Base-by-base conservation (phyloP, 768 basidiomycete species). In the Pholiota molesta region DNA sequence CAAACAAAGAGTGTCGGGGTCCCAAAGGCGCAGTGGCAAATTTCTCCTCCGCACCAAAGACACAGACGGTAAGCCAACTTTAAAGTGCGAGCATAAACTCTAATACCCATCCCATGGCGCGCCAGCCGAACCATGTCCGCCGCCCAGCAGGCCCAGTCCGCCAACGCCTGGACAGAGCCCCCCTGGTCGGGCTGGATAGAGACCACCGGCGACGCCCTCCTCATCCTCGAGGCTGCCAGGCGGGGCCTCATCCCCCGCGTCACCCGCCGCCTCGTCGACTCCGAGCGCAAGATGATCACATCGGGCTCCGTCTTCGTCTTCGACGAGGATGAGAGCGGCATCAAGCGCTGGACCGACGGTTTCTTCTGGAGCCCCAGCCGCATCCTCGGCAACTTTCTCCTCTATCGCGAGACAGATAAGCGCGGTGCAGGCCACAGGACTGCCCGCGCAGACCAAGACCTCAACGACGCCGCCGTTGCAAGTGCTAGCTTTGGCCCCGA, bases 311-410 rank as follows among this genome's bases (percentile, higher is more conserved):
- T 99, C 11, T 99, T 98, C 69, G 96, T 97, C 66, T 99, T 97
- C 71, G 94, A 99, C 74, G 96, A 97, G 79, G 91, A 94, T 69
- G 95, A 97, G 77, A 94, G 92, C 70, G 95, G 95, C 28, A 99
- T 99, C 79, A 97, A 96, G 79, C 85, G 96, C 47, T 97, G 95
- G 93, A 99, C 96, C 1, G 96, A 99, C 76, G 95, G 95, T n/a
- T 89, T 92, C 72, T 91, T 91, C 72, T 97, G 96, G 96, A 92
- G 90, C 66, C 96, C 96, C 0, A 91, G 89, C 66, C 82, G 96
- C 61, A 97, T 97, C 28, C 79, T 97, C 61, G 94, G 94, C 68
- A 98, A 98, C 74, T 99, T 97, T 72, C 80, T 99, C 69, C 87
- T 97, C 64, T 98, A 98, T 77, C 90, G 95, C 65, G 94, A 97